phyloP scores from a whole-genome alignment of 2,329 filamentous ascomycete genomes.

The Fusarium globosum region DNA sequence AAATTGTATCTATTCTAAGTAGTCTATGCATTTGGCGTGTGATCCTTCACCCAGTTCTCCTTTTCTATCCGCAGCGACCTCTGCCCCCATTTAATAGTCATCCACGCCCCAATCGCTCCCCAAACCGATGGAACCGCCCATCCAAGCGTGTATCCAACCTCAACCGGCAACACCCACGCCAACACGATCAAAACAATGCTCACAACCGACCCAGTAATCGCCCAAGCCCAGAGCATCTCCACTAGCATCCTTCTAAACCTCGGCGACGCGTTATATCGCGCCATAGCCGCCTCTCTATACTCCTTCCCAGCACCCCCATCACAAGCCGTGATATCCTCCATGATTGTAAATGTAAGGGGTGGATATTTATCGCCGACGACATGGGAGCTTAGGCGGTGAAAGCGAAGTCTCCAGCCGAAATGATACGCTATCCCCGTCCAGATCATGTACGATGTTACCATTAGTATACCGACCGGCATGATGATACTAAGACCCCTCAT shows the following conservation, averaged over 20 bases:
- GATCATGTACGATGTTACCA: constrained; percentile 32
- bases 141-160: constrained; percentile 18
- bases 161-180: constrained; percentile 16
- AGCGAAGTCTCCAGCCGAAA: constrained; percentile 12
- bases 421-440: constrained; percentile 25
- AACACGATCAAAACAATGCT: constrained; percentile 5
- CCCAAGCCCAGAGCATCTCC: constrained; percentile 28
- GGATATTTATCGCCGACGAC: constrained; percentile 16
- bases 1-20: neutral
- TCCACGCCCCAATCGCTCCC: constrained; percentile 20
- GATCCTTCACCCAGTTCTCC: constrained; percentile 19
- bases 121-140: constrained; percentile 27
- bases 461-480: constrained; percentile 31
- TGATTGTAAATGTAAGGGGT: constrained; percentile 20
- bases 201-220: constrained; percentile 5
- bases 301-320: constrained; percentile 21
- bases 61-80: constrained; percentile 29
- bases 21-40: neutral
- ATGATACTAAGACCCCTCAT: constrained; percentile 33
- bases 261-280: constrained; percentile 23
- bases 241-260: constrained; percentile 24
- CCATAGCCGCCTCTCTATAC: constrained; percentile 25
- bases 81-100: constrained; percentile 32
- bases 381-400: constrained; percentile 24
- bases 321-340: constrained; percentile 31